Conservation (phyloP, 139 green algal genomes). For the Chlamydomonas sp. region DNA sequence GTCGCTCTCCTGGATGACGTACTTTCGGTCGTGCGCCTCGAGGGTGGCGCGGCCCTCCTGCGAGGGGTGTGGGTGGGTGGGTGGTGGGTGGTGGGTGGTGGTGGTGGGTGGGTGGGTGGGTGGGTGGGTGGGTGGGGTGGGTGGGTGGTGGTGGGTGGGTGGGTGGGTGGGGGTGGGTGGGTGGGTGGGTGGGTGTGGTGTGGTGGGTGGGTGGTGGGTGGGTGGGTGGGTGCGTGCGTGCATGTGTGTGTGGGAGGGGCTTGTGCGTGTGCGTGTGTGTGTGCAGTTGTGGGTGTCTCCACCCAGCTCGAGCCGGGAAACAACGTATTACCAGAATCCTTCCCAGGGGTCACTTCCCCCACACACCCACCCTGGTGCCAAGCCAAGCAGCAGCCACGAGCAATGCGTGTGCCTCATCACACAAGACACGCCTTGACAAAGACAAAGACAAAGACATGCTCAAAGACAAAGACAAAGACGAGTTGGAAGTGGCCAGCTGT, state of each 20-base stretch:
- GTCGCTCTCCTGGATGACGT: neutral
- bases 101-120: neutral
- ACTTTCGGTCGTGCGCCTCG: slow-evolving; percentile 30
- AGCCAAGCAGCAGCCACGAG: no score
- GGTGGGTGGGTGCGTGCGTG: neutral
- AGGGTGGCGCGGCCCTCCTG: slow-evolving; percentile 18
- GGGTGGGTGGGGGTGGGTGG: neutral
- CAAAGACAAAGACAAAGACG: no score
- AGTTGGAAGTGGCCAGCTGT: no score
- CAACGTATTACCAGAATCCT: no score
- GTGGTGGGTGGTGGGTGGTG: neutral
- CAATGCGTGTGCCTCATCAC: no score
- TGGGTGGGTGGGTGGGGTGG: neutral
- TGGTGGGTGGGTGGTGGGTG: neutral
- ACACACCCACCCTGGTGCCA: no score
- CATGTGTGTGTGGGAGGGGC: neutral
- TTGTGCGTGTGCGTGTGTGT: no score
- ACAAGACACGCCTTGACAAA: no score
- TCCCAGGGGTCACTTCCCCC: no score
- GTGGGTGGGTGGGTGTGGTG: slow-evolving; percentile 4
- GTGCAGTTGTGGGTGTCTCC: no score
- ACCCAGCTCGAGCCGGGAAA: no score
- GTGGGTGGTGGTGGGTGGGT: neutral
- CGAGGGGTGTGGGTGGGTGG: neutral
- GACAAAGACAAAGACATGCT: no score